Evolutionary conservation across 2,329 filamentous ascomycete species (phyloP), one percentile per base, ranked within the genome.

Genomic region (Myriosclerotinia duriaeana): DNA sequence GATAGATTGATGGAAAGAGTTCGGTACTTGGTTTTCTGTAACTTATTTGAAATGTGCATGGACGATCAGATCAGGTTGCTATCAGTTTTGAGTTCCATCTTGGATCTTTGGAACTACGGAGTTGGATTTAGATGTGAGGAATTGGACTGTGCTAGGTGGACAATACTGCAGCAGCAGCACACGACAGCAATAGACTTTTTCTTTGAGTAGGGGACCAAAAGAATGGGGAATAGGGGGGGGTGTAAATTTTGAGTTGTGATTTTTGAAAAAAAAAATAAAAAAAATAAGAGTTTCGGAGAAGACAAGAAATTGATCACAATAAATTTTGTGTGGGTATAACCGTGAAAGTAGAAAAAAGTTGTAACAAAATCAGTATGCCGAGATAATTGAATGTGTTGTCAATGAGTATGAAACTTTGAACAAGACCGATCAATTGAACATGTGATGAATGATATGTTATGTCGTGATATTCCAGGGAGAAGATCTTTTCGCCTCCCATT

Each of bases 21-120:
- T 59, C 40, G 40, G 30, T 53, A 12, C 26, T 36, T 34, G 20
- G 5, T 50, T 26, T 4, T 50, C 48, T 50, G 48, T 26, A 56
- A 42, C 54, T 59, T 42, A n/a, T 48, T 48, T 53, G 30, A 36
- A 36, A n/a, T 48, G 56, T 60, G 42, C 56, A 55, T 64, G 26
- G 60, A 36, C 38, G 38, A 34, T n/a, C 38, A 55, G 42, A 34
- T 56, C 17, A 34, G n/a, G 9, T 17, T 50, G 8, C 22, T 60
- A n/a, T 50, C n/a, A 42, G 40, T 46, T 64, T 34, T 44, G 52
- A 11, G n/a, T 60, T 54, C 53, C 34, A 38, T 8, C 9, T 38
- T 60, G 42, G 42, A 46, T 48, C 56, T n/a, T 38, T 60, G 42
- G 42, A 46, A 59, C 56, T n/a, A 22, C 7, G 42, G 56, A 36